Evolutionary conservation across 441 rosid species (phyloP), one percentile per base, ranked within the genome.

Genomic region (Raphanus hybrid): DNA sequence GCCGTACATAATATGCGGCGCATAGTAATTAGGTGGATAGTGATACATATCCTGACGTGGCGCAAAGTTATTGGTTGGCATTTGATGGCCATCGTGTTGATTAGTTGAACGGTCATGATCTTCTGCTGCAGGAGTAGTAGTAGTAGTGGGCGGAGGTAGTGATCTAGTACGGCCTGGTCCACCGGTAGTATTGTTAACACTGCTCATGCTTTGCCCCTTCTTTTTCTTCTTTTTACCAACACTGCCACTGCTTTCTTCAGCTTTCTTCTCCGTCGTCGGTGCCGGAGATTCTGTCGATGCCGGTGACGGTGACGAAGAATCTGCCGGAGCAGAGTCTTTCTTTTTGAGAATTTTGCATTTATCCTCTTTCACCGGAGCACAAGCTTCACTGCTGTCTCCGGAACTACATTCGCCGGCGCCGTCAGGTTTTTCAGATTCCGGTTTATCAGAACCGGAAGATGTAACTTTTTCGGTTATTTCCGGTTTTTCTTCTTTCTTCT

Each of bases 171-270:
- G 73, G 3, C 1, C 32, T 59, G 81, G 69, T 2, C 15, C 79
- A 29, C 11, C 74, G 64, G 55, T 69, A 67, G 66, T 39, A 34
- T 48, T 55, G 64, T 29, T 67, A 11, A 7, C 43, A 11, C 26
- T 35, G 69, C 52, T 78, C 65, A 79, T 73, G 29, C 77, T 82
- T 8, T 88, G 78, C 75, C 84, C 87, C 62, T 87, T 91, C 82
- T 87, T 89, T 79, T 89, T 91, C 78, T 87, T 89, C 87, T 85
- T 84, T 45, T 87, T 85, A 60, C 84, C 77, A 12, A 80, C 76
- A 59, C 71, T 57, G 74, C 83, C 83, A 57, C 84, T 27, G 14
- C 73, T 66, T 0, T 65, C 85, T 6, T 72, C 81, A 0, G 43
- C 68, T 60, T 81, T 79, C 50, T 76, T 81, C 18, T 71, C 76